Evolutionary conservation across 306 rosid genomes (phyloP).

Genomic region (Spatholobus suberectus): DNA sequence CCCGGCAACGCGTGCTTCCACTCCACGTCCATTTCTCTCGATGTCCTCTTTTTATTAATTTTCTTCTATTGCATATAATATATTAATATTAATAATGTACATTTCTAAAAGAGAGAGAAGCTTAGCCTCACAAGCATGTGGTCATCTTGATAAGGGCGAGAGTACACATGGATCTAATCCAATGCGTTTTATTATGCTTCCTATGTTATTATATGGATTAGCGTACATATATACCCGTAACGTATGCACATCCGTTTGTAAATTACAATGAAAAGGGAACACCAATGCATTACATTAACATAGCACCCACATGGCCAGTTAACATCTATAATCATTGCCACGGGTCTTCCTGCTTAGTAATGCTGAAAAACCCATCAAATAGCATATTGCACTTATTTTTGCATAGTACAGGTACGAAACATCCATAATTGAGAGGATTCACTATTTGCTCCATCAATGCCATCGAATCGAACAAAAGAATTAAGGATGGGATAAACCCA

Average conservation of each 20-base stretch:
- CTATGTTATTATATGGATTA: background rate
- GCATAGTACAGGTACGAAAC: constrained; percentile 42
- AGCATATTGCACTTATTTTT: constrained; percentile 39
- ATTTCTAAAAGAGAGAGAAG: constrained; percentile 25
- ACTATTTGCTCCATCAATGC: constrained; percentile 30
- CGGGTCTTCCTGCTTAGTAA: constrained; percentile 45
- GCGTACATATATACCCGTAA: constrained; percentile 24
- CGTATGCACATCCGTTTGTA: constrained; percentile 20
- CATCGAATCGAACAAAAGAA: constrained; percentile 40
- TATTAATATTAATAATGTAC: no score
- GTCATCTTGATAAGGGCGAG: constrained; percentile 17
- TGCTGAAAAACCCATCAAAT: constrained; percentile 42
- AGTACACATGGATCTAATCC: constrained; percentile 25
- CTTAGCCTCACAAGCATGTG: constrained; percentile 37
- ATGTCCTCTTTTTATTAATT: background rate
- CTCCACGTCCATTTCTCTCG: constrained; percentile 53
- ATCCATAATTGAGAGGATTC: constrained; percentile 45
- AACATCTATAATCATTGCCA: constrained; percentile 57
- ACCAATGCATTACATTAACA: background rate
- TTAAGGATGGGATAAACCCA: constrained; percentile 45
- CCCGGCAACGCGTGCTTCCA: constrained; percentile 97
- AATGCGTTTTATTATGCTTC: constrained; percentile 13
- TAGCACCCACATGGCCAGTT: constrained; percentile 59
- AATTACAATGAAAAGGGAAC: no score
- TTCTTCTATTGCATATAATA: no score